Base-by-base conservation (phyloP, 768 basidiomycete species). In the Obba rivulosa region DNA sequence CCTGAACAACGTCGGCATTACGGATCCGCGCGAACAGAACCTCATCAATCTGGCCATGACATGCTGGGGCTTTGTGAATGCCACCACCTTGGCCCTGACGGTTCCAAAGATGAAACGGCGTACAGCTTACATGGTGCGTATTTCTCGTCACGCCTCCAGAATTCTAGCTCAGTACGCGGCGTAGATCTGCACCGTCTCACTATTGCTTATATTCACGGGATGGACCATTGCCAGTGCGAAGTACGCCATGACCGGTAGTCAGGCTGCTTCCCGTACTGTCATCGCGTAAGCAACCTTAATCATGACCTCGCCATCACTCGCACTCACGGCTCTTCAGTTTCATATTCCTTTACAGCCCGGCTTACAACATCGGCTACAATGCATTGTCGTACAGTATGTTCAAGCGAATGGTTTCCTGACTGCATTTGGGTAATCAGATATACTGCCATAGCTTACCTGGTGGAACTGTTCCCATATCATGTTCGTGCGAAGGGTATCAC, bases 391-490 rank as follows among this genome's bases (percentile, higher is more conserved):
- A 79, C 57, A 73, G 77, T 77, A 43, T 41, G 69, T 28, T 11
- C 14, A 25, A 41, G 20, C 10, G n/a, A 17, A 13, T 37, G 9
- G 13, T 10, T 31, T 20, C 23, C 17, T n/a, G n/a, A 28, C n/a
- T 17, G 23, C 17, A 16, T 22, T 31, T 13, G n/a, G 21, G 37
- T 46, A 11, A 34, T 38, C 37, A 35, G 17, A 5, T 20, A 10
- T 21, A 13, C 22, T 16, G 2, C 13, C 39, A 16, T 54, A 80
- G 80, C 81, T 4, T 82, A 71, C 72, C 62, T 83, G 51, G 80
- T 83, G n/a, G 83, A 84, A 56, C 59, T 85, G 25, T 83, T 84
- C 70, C 82, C 83, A 0, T 84, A 71, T 66, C 75, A 79, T 52
- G 73, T 73, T 23, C 79, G 83, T 48, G 74, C 82, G 1, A 77